phyloP scores from a whole-genome alignment of 495 filamentous ascomycete genomes.

The Amphirosellinia nigrospora region DNA sequence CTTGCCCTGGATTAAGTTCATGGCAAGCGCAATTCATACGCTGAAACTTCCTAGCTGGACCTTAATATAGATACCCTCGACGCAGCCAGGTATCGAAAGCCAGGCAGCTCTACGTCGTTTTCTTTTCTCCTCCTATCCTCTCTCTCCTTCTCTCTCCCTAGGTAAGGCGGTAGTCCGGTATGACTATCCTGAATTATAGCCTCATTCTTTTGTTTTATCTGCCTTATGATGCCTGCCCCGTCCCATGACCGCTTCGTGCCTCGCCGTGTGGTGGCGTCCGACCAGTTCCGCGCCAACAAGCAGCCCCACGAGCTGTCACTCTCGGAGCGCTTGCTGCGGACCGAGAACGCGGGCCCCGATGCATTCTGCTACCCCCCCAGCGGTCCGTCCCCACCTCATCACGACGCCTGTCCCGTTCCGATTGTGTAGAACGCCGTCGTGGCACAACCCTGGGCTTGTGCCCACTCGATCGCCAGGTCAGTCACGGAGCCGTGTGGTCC shows the following conservation, averaged over 20 bases:
- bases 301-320: conserved; percentile 62
- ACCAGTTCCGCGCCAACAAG: conserved; percentile 71
- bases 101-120: conserved; percentile 15
- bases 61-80: not conserved
- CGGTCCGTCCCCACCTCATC: conserved; percentile 43
- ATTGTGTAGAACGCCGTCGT: conserved; percentile 39
- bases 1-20: not conserved
- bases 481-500: conserved; percentile 77
- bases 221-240: conserved; percentile 40
- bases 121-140: not conserved
- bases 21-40: not conserved
- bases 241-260: conserved; percentile 76
- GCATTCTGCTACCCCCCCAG: conserved; percentile 64
- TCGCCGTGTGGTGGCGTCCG: conserved; percentile 51
- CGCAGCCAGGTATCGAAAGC: not conserved
- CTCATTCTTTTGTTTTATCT: conserved; percentile 39
- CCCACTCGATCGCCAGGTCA: conserved; percentile 55
- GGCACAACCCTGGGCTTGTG: conserved; percentile 47
- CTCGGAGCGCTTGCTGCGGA: conserved; percentile 66
- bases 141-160: conserved; percentile 25
- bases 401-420: conserved; percentile 37
- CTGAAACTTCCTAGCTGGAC: not conserved
- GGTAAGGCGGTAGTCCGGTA: conserved; percentile 23
- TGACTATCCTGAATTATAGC: conserved; percentile 34
- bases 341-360: conserved; percentile 63